Conservation (phyloP, 2,329 filamentous ascomycete species). For the Dryadomyces quercivorus region DNA sequence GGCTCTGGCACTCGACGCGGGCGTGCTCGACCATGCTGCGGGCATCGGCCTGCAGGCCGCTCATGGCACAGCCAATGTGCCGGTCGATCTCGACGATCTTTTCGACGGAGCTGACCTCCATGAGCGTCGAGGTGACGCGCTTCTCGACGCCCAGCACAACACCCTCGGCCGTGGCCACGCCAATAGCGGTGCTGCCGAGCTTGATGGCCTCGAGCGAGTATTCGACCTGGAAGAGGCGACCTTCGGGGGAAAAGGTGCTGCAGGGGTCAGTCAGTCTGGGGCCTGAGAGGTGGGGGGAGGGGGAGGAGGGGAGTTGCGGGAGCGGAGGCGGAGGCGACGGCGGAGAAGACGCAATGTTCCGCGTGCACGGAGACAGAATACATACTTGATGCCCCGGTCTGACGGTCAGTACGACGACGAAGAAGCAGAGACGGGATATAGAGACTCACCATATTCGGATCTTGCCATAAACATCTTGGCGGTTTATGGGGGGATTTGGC, state of each 20-base stretch:
- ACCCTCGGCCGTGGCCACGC: slow-evolving; percentile 88
- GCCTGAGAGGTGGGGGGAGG: not conserved
- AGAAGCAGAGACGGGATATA: not conserved
- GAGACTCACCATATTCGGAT: slow-evolving; percentile 85
- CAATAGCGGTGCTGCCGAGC: slow-evolving; percentile 95
- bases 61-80: slow-evolving; percentile 99
- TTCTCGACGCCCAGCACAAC: slow-evolving; percentile 98
- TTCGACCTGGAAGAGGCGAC: slow-evolving; percentile 99
- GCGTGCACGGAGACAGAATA: slow-evolving; percentile 1
- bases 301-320: not conserved
- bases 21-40: slow-evolving; percentile 98
- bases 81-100: slow-evolving; percentile 99
- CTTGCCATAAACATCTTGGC: slow-evolving; percentile 97
- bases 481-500: slow-evolving; percentile 17
- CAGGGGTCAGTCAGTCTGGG: not conserved
- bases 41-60: slow-evolving; percentile 90
- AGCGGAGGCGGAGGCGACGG: not conserved
- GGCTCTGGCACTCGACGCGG: slow-evolving; percentile 92
- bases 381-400: slow-evolving; percentile 20
- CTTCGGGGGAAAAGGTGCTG: slow-evolving; percentile 98
- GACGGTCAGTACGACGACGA: slow-evolving; percentile 2
- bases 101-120: slow-evolving; percentile 95
- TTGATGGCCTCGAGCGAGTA: slow-evolving; percentile 99
- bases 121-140: slow-evolving; percentile 92
- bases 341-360: too few species aligned